Evolutionary conservation across 164 flowering plant species (phyloP).

Genomic region (Saururus chinensis): DNA sequence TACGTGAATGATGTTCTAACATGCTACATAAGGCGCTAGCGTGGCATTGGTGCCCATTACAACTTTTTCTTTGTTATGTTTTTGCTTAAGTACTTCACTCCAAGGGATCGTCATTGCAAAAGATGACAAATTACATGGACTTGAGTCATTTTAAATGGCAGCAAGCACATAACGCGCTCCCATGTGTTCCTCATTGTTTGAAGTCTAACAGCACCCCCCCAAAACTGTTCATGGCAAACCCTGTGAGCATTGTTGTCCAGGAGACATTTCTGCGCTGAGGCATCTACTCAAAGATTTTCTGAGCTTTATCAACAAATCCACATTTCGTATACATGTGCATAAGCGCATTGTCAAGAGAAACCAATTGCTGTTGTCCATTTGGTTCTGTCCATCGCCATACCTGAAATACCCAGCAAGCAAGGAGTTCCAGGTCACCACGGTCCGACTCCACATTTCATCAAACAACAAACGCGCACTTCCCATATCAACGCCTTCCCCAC

Average conservation of each 20-base stretch:
- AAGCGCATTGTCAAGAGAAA: slow-evolving; percentile 36
- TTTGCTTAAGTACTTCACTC: too few relatives aligned
- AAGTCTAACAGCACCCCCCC: slow-evolving; percentile 37
- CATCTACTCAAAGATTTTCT: slow-evolving; percentile 30
- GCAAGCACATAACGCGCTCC: slow-evolving; percentile 52
- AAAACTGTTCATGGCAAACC: slow-evolving; percentile 41
- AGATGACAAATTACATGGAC: too few relatives aligned
- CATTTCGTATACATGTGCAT: slow-evolving; percentile 56
- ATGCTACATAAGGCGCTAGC: too few relatives aligned
- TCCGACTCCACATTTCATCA: slow-evolving; percentile 32
- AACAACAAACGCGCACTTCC: slow-evolving; percentile 27
- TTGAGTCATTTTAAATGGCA: too few relatives aligned
- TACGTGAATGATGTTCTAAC: too few relatives aligned
- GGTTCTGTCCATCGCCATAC: slow-evolving; percentile 16
- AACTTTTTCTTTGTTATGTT: too few relatives aligned
- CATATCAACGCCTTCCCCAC: slow-evolving; percentile 10
- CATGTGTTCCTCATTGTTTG: slow-evolving; percentile 25
- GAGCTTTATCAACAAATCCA: slow-evolving; percentile 33
- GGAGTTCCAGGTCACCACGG: slow-evolving; percentile 37
- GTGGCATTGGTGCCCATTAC: too few relatives aligned
- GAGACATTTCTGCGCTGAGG: slow-evolving; percentile 23
- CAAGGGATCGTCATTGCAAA: too few relatives aligned
- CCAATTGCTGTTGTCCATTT: too few relatives aligned
- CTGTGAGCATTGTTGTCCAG: slow-evolving; percentile 49
- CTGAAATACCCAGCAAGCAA: slow-evolving; percentile 30